A percentile compares a stretch with the other conserved stretches of the same genome.
Conservation (phyloP, 1,139 yeast species). For the Debaryomycetaceae sp. region DNA sequence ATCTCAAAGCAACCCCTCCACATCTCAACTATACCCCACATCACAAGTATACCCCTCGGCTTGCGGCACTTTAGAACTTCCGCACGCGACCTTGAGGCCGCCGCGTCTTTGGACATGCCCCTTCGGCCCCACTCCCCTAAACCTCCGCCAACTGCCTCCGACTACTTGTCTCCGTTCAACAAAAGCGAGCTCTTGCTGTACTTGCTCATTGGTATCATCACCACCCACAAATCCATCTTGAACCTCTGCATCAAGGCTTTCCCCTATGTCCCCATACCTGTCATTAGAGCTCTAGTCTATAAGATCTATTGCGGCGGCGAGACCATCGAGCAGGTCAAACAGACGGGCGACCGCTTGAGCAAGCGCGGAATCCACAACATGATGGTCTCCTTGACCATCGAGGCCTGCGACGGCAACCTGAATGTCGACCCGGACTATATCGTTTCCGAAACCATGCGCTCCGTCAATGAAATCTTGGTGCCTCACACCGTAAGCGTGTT, state of each 20-base stretch:
- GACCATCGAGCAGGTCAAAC: constrained; percentile 52
- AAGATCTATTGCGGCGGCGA: constrained; percentile 91
- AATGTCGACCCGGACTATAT: constrained; percentile 55
- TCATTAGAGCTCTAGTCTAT: constrained; percentile 66
- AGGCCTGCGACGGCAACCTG: constrained; percentile 73
- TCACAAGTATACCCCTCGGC: too few relatives aligned
- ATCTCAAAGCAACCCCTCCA: too few relatives aligned
- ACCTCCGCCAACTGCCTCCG: constrained; percentile 10
- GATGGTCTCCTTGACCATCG: constrained; percentile 91
- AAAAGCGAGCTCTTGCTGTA: constrained; percentile 44
- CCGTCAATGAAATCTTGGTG: constrained; percentile 59
- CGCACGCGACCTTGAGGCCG: too few relatives aligned
- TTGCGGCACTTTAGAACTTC: not conserved
- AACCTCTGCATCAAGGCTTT: constrained; percentile 53
- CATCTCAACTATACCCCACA: too few relatives aligned
- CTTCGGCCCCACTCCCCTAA: constrained; percentile 11
- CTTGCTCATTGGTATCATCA: constrained; percentile 57
- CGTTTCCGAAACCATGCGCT: constrained; percentile 54
- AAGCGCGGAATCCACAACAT: constrained; percentile 77
- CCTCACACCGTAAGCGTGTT: constrained; percentile 56
- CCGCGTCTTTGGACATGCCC: too few relatives aligned
- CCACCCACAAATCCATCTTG: constrained; percentile 51
- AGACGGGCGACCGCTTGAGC: constrained; percentile 58
- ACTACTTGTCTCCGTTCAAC: constrained; percentile 25
- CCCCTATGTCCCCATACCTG: constrained; percentile 63